Evolutionary conservation across 495 filamentous ascomycete species (phyloP).

Genomic region (Extremus antarcticus): DNA sequence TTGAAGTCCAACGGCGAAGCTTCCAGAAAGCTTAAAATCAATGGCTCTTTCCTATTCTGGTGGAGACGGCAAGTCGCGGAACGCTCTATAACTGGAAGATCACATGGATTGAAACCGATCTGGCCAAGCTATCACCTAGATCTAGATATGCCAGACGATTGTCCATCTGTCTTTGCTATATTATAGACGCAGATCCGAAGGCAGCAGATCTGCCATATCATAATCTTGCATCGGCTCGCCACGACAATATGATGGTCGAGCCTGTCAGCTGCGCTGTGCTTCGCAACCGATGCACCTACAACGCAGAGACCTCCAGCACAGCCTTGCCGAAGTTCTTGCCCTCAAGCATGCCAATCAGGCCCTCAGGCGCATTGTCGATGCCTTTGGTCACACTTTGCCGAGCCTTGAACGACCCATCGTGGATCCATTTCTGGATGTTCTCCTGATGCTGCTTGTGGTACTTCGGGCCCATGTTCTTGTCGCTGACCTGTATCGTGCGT

Average conservation of each 20-base stretch:
- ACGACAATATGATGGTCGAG: too few relatives aligned
- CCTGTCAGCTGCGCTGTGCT: too few relatives aligned
- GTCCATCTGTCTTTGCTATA: too few relatives aligned
- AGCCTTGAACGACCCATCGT: slow-evolving; percentile 68
- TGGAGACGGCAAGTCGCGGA: neutral
- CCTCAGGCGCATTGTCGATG: slow-evolving; percentile 72
- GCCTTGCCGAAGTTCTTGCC: slow-evolving; percentile 93
- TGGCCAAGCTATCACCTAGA: too few relatives aligned
- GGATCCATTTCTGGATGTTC: slow-evolving; percentile 74
- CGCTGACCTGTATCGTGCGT: slow-evolving; percentile 33
- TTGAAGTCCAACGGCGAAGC: neutral
- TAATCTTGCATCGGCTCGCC: too few relatives aligned
- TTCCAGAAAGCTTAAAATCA: too few relatives aligned
- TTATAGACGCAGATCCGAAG: too few relatives aligned
- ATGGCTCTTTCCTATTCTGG: neutral
- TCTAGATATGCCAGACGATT: too few relatives aligned
- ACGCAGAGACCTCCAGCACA: slow-evolving; percentile 51
- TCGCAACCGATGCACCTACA: neutral
- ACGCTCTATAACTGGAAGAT: too few relatives aligned
- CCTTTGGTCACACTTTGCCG: slow-evolving; percentile 61
- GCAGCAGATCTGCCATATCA: too few relatives aligned
- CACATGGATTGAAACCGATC: too few relatives aligned
- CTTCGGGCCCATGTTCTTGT: slow-evolving; percentile 55
- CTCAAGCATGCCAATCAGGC: slow-evolving; percentile 73
- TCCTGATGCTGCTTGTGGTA: slow-evolving; percentile 69